Percentiles rank a stretch among this genome's conserved stretches.
phyloP scores from a whole-genome alignment of 2,329 filamentous ascomycete genomes.

The Zymoseptoria ardabiliae region DNA sequence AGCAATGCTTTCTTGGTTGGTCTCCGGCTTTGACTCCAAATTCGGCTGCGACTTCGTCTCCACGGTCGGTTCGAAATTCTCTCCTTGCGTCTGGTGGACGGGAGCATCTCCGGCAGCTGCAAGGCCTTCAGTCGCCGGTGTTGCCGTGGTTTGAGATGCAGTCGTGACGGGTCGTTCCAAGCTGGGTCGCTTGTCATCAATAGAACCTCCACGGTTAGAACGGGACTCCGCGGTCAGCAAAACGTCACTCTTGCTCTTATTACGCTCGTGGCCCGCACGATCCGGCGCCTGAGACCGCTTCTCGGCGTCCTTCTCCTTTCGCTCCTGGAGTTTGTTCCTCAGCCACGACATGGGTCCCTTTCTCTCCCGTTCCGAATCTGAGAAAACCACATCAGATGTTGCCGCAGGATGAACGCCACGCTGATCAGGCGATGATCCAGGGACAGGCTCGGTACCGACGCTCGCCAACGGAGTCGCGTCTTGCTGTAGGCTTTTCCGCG shows the following conservation, averaged over 20 bases:
- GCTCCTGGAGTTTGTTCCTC: slow-evolving; percentile 56
- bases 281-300: slow-evolving; percentile 33
- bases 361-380: slow-evolving; percentile 41
- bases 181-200: slow-evolving; percentile 11
- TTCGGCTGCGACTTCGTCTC: neutral
- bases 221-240: neutral
- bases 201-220: slow-evolving; percentile 16
- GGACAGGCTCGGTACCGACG: slow-evolving; percentile 14
- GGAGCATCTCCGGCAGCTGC: neutral
- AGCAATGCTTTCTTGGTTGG: neutral
- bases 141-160: neutral
- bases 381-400: slow-evolving; percentile 26
- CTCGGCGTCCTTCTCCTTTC: slow-evolving; percentile 47
- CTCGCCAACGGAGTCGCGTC: slow-evolving; percentile 18
- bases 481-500: slow-evolving; percentile 25
- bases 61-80: neutral
- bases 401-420: slow-evolving; percentile 13
- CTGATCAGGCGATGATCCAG: slow-evolving; percentile 9
- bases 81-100: neutral
- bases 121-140: neutral
- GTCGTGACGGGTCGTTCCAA: neutral
- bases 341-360: slow-evolving; percentile 59
- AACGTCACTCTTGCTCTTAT: slow-evolving; percentile 23
- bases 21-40: neutral
- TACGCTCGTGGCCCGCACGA: slow-evolving; percentile 25